These are phyloP conservation scores for Hymenoscyphus infarciens DNA, from an alignment of 2,329 filamentous ascomycete species.

Conservation along the genomic window DNA sequence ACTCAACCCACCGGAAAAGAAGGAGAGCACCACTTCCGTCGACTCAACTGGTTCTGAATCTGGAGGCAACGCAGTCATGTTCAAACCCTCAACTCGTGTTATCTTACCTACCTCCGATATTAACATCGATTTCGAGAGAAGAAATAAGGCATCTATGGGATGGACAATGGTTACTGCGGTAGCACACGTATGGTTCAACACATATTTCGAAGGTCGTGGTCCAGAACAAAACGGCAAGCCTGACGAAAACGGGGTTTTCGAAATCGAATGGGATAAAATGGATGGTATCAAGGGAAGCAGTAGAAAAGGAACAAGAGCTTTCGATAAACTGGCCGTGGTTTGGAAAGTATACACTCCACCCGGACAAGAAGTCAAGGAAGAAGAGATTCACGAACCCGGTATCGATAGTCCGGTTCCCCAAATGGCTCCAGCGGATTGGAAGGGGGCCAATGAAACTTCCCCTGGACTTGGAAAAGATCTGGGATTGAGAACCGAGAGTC, in stretches of 20 bases:
- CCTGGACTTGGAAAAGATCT: constrained; percentile 58
- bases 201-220: constrained; percentile 82
- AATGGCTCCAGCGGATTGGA: constrained; percentile 67
- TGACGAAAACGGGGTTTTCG: constrained; percentile 66
- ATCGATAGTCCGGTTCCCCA: constrained; percentile 68
- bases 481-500: constrained; percentile 63
- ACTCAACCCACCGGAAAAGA: not conserved
- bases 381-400: constrained; percentile 61
- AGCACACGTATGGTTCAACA: constrained; percentile 96
- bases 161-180: constrained; percentile 89
- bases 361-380: constrained; percentile 23
- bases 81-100: constrained; percentile 66
- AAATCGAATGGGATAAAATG: constrained; percentile 73
- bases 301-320: constrained; percentile 74
- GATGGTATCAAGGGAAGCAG: constrained; percentile 92
- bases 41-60: constrained; percentile 41
- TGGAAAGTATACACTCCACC: constrained; percentile 57
- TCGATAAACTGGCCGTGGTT: constrained; percentile 80
- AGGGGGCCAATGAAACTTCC: constrained; percentile 50
- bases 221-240: constrained; percentile 64
- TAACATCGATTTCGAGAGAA: constrained; percentile 84
- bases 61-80: constrained; percentile 71
- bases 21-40: not conserved
- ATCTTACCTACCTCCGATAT: constrained; percentile 78
- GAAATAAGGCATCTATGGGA: constrained; percentile 74